phyloP scores from a whole-genome alignment of 345 rosid genomes.

The Brassica carinata region DNA sequence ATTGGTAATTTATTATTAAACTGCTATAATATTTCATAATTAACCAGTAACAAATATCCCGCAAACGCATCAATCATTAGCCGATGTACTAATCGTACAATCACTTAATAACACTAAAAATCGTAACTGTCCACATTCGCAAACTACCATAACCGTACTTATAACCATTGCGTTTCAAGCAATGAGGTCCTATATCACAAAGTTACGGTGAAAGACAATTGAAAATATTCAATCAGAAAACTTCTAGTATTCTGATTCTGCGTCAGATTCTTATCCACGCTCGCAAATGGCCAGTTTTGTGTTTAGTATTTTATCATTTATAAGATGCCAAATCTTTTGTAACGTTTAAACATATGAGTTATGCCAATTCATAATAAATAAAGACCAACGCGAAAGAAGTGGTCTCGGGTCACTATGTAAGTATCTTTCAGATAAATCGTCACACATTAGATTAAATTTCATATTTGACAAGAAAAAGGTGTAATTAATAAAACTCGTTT shows the following conservation, averaged over 20 bases:
- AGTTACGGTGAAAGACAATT: neutral
- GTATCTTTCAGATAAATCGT: neutral
- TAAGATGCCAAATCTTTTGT: conserved; percentile 2
- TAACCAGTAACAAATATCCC: no score
- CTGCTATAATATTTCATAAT: no score
- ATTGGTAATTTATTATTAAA: no score
- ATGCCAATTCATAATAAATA: neutral
- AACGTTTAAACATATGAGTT: neutral
- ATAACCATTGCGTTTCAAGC: no score
- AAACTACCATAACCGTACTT: no score
- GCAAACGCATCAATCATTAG: no score
- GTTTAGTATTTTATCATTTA: neutral
- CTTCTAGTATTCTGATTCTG: neutral
- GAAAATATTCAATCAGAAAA: neutral
- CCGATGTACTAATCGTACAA: no score
- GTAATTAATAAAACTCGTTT: neutral
- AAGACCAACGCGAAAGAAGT: neutral
- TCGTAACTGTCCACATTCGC: no score
- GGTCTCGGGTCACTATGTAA: neutral
- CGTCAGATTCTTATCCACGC: conserved; percentile 7
- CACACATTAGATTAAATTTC: neutral
- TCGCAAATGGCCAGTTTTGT: neutral
- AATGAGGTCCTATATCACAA: neutral
- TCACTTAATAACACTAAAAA: no score
- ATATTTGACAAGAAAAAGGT: neutral